Percentiles rank a stretch among this genome's conserved stretches.
Conservation (phyloP, 441 rosid genomes). For the Jatropha multifida region DNA sequence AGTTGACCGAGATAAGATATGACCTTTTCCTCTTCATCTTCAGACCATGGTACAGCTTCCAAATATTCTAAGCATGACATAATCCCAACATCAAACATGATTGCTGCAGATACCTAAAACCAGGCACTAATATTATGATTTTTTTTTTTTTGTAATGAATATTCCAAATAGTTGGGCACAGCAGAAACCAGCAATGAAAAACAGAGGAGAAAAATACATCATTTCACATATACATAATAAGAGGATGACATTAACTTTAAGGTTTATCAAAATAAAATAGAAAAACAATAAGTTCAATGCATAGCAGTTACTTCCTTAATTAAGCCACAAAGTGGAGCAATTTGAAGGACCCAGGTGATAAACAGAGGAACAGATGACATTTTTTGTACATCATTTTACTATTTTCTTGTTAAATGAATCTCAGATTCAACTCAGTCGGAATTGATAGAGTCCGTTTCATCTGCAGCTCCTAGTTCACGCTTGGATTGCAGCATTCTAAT, state of each 20-base stretch:
- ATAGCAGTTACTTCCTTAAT: neutral
- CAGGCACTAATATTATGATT: conserved; percentile 11
- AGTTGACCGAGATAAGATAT: conserved; percentile 61
- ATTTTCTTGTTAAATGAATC: neutral
- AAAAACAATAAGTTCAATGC: neutral
- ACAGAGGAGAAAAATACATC: neutral
- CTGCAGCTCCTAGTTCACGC: no score
- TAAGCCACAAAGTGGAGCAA: neutral
- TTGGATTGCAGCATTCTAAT: no score
- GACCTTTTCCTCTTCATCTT: conserved; percentile 72
- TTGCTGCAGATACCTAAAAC: conserved; percentile 71
- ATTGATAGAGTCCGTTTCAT: no score
- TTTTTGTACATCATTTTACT: neutral
- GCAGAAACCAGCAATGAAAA: neutral
- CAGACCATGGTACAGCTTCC: conserved; percentile 97
- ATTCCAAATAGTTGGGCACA: neutral
- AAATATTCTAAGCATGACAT: conserved; percentile 71
- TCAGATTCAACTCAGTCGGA: no score
- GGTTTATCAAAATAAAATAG: neutral
- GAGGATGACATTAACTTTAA: neutral
- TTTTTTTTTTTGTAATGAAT: neutral
- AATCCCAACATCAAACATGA: conserved; percentile 72
- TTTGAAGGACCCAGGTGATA: neutral
- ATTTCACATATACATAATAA: neutral
- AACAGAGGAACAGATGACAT: neutral